These are phyloP conservation scores for Clonostachys byssicola DNA, from an alignment of 2,329 filamentous ascomycete genomes.

Conservation along the genomic window DNA sequence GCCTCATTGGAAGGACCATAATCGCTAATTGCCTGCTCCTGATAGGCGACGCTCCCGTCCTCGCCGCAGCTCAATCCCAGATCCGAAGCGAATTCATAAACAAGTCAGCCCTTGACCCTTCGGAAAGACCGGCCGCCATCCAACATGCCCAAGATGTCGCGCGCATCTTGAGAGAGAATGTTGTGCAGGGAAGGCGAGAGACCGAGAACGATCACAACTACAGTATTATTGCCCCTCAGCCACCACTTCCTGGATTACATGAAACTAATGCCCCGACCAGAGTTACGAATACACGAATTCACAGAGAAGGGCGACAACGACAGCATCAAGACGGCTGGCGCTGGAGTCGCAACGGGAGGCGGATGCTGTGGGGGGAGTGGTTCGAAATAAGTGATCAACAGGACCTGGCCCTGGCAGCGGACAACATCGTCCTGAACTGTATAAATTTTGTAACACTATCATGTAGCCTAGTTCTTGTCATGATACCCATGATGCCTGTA, in stretches of 20 bases:
- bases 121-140: conserved; percentile 57
- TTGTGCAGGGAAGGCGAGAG: conserved; percentile 74
- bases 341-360: conserved; percentile 13
- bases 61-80: conserved; percentile 66
- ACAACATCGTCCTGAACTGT: conserved; percentile 18
- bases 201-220: conserved; percentile 42
- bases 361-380: conserved; percentile 23
- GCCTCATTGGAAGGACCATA: neutral
- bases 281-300: conserved; percentile 82
- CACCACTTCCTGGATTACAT: neutral
- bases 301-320: conserved; percentile 94
- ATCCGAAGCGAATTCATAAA: conserved; percentile 72
- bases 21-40: neutral
- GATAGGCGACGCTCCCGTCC: conserved; percentile 65
- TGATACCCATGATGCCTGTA: conserved; percentile 10
- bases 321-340: conserved; percentile 65
- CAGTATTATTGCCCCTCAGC: conserved; percentile 33
- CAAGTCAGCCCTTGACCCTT: conserved; percentile 54
- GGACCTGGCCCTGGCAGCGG: conserved; percentile 3
- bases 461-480: conserved; percentile 1
- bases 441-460: conserved; percentile 5
- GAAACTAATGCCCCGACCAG: conserved; percentile 34
- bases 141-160: conserved; percentile 81
- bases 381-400: neutral
- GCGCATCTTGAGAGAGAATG: conserved; percentile 72